Evolutionary conservation across 352 stramenopile species (phyloP), one percentile per base, ranked within the genome.

Genomic region (Phytophthora colocasiae): DNA sequence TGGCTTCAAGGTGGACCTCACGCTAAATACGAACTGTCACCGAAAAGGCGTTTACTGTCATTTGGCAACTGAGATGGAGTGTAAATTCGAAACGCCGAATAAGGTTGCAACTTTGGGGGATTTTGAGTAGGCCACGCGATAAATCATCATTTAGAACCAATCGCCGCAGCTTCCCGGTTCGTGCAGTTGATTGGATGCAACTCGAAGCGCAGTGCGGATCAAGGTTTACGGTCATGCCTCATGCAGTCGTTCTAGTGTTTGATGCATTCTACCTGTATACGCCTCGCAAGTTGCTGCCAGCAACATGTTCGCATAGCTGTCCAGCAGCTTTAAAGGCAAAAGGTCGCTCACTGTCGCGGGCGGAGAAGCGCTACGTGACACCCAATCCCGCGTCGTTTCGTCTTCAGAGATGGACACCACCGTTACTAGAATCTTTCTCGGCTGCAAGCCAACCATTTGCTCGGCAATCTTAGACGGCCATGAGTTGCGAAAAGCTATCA

Each of bases 1-100:
- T 57, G 56, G 63, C 66, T 74, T 74, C 66, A 74, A 71, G 62
- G 67, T 76, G 68, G 68, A 76, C 68, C 48, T 43, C 36, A 15
- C 50, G n/a, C 45, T 63, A 72, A 72, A 51, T 68, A 27, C 52
- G 50, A 60, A 31, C 56, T 43, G 49, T 38, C 50, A 55, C 11
- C 32, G 62, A 72, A 72, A 72, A 41, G 67, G 4, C 56, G 62
- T 17, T 45, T 10, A 24, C 34, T 24, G 24, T 46, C 14, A 43
- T 55, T n/a, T 43, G 63, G 38, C 63, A 72, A 75, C 67, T 69
- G 68, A 69, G 56, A 75, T 51, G 17, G 58, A 61, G 47, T 63
- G 56, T 53, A 40, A 41, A 56, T 41, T 17, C 27, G 43, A 64
- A 61, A 50, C 29, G 14, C 10, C 58, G 12, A 58, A 46, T 32